Evolutionary conservation across 1,139 yeast species (phyloP), one percentile per base, ranked within the genome.

Genomic region (Kluyveromyces marxianus): DNA sequence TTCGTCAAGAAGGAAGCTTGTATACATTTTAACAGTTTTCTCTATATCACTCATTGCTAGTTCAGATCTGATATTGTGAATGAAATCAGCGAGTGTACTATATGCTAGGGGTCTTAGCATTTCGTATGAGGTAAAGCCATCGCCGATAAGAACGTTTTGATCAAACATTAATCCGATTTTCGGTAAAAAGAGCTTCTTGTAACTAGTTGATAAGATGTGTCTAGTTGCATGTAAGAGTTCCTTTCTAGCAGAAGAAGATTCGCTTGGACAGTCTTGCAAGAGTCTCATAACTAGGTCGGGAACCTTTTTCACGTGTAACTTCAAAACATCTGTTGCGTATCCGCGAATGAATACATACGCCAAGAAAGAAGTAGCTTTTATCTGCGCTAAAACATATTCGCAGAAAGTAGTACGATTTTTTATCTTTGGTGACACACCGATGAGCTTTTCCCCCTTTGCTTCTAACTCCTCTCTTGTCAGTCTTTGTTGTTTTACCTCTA

Each of bases 181-280:
- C 2, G 97, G 89, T 41, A 92, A 73, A 60, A 94, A 94, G 38
- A 87, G 76, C 2, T 80, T 71, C 53, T 96, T 76, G 62, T 87
- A 87, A 27, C 90, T 89, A 0, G 97, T 90, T 4, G 96, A 86
- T 45, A 94, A 69, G 26, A 94, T 88, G 60, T 94, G 98, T 59
- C 98, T 76, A 4, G 96, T 88, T 0, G 97, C 97, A 54, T 92
- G 97, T 37, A 94, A 70, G 41, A 94, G 69, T 65, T 94, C 99
- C 61, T 92, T 89, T 58, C 98, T 73, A 0, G 97, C 96, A 4
- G 90, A 83, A 2, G 96, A 85, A 42, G 89, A 71, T 63, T 92
- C 97, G n/a, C 95, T 83, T 3, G 99, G 98, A 62, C 97, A 92
- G 63, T 94, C 98, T 63, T 89, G 96, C 40, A 94, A 70, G 40